These are phyloP conservation scores for Trichophyton simii DNA, from an alignment of 2,329 filamentous ascomycete species.

Conservation along the genomic window DNA sequence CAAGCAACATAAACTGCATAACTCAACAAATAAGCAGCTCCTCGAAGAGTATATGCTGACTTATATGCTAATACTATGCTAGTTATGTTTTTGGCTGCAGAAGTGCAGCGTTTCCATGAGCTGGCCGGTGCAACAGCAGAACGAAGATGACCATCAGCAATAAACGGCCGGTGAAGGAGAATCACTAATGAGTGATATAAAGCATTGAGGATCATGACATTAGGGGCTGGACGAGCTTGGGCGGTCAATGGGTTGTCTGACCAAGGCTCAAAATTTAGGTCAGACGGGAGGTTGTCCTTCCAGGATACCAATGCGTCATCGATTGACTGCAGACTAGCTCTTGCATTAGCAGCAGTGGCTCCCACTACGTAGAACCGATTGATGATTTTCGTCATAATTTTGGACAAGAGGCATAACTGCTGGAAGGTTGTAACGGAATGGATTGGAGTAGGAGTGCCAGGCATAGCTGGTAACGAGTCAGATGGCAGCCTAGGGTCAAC, in stretches of 20 bases:
- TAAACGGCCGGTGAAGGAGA: conserved; percentile 36
- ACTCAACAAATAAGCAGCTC: conserved; percentile 32
- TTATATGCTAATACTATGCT: conserved; percentile 27
- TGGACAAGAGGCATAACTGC: conserved; percentile 25
- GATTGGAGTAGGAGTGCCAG: conserved; percentile 11
- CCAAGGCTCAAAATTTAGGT: conserved; percentile 20
- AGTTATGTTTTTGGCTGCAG: conserved; percentile 27
- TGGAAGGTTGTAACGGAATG: conserved; percentile 28
- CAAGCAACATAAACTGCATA: conserved; percentile 35
- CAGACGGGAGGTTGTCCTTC: conserved; percentile 20
- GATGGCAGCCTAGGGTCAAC: conserved; percentile 10
- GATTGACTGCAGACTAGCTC: conserved; percentile 18
- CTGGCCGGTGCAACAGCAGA: conserved; percentile 15
- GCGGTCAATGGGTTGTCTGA: conserved; percentile 13
- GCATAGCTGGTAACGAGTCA: conserved; percentile 5
- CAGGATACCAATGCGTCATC: conserved; percentile 19
- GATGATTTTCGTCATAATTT: conserved; percentile 29
- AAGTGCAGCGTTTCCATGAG: conserved; percentile 25
- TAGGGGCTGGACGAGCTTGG: conserved; percentile 15
- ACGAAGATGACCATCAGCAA: conserved; percentile 23
- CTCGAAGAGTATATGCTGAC: conserved; percentile 28
- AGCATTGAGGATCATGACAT: conserved; percentile 23
- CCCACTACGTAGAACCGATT: conserved; percentile 24
- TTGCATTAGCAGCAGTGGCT: conserved; percentile 18
- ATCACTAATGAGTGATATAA: conserved; percentile 35